Base-by-base conservation (phyloP, 345 rosid genomes). In the Arabis alpina region DNA sequence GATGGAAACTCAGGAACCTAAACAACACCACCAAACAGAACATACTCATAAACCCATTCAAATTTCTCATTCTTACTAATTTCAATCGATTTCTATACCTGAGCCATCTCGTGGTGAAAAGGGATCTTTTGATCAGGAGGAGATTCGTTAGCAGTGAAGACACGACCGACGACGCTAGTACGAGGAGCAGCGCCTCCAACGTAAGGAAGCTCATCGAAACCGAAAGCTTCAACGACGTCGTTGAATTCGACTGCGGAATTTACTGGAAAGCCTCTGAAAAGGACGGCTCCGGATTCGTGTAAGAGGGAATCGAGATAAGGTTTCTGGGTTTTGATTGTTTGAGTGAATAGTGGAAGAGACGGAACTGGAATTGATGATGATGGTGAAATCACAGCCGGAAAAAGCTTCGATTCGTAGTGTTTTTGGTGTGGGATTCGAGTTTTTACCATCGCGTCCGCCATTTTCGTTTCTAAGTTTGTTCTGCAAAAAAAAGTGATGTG, bases 81-180 rank as follows among this genome's bases (percentile, higher is more conserved):
- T n/a, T n/a, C n/a, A n/a, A 19, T 19, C 23, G 23, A 19, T 19
- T 19, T 19, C 23, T 19, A 19, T 19, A 19, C 23, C 93, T 88
- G 98, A 57, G 93, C 91, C 98, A 93, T 90, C 72, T 93, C 97
- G 50, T 93, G 98, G 81, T 93, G 96, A 64, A 91, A 93, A 10
- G 88, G 91, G 42, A 93, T 93, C 68, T 88, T 89, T 75, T 91
- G 94, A 37, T 91, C 92, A n/a, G 92, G 91, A 0, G 97, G 97
- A 56, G 97, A 87, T 61, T 93, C 98, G 48, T 93, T 93, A 55
- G 98, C 90, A 1, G 98, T 93, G 74, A 86, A 93, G 39, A 93
- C 92, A 47, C 92, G 85, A 32, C 97, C 97, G n/a, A 91, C 80
- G 48, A 93, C 87, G 76, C 87, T 87, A 16, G 80, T 80, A 9